These are phyloP conservation scores for Bondarzewia mesenterica DNA, from an alignment of 1,284 basidiomycete species.

Conservation along the genomic window DNA sequence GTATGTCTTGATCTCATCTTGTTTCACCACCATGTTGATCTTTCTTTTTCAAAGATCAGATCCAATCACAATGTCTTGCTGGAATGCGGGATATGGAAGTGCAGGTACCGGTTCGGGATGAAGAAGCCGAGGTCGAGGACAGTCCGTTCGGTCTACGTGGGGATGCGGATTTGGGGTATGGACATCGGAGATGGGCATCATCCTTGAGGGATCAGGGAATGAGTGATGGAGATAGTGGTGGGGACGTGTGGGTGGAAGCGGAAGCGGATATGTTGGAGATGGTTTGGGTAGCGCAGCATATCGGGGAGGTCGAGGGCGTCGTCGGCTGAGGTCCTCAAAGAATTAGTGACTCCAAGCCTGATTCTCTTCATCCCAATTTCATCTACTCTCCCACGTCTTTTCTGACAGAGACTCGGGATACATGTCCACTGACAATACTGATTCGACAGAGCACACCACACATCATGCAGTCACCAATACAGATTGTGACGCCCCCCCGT, in stretches of 20 bases:
- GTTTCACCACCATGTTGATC: too few species aligned
- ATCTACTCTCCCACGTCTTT: neutral
- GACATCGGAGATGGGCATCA: constrained; percentile 2
- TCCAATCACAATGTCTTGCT: too few species aligned
- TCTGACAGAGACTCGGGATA: constrained; percentile 5
- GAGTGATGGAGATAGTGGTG: constrained; percentile 6
- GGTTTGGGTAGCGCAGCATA: neutral
- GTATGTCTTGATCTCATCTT: too few species aligned
- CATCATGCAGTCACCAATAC: neutral
- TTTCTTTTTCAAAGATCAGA: too few species aligned
- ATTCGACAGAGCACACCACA: neutral
- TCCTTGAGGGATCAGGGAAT: constrained; percentile 8
- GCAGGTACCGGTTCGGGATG: neutral
- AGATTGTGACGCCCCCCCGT: neutral
- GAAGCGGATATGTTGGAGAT: constrained; percentile 21
- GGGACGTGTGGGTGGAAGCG: constrained; percentile 28
- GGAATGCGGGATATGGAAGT: neutral
- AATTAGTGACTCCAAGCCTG: too few species aligned
- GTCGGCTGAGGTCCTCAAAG: too few species aligned
- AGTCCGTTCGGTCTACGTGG: neutral
- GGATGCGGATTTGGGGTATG: neutral
- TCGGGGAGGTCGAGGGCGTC: neutral
- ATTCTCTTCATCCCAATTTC: neutral
- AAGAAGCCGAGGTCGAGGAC: neutral
- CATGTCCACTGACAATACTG: constrained; percentile 7